These are phyloP conservation scores for Xerocomus brunneocitrinus DNA, from an alignment of 768 basidiomycete genomes.

Conservation along the genomic window DNA sequence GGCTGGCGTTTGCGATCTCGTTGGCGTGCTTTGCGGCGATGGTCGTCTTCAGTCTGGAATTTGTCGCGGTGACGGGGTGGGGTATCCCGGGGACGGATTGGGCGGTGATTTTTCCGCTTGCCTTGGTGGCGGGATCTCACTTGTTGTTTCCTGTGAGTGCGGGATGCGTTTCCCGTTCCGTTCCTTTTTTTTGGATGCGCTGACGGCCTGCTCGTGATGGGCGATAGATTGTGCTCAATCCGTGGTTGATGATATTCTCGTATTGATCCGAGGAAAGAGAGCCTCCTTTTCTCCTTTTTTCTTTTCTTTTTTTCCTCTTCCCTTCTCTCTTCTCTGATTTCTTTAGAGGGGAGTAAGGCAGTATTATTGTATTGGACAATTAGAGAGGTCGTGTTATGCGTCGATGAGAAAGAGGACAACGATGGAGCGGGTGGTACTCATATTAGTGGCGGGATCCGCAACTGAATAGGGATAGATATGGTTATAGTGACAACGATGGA, in stretches of 20 bases:
- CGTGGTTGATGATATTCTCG: slow-evolving; percentile 85
- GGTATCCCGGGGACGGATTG: slow-evolving; percentile 57
- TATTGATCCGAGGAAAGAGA: slow-evolving; percentile 28
- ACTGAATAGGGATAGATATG: not conserved
- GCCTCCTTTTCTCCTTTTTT: not conserved
- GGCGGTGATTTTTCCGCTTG: slow-evolving; percentile 74
- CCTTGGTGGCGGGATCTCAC: slow-evolving; percentile 62
- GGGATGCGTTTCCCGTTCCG: slow-evolving; percentile 1
- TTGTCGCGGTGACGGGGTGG: slow-evolving; percentile 60
- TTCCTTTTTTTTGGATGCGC: not conserved
- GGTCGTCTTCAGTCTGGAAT: slow-evolving; percentile 45
- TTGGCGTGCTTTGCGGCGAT: slow-evolving; percentile 49
- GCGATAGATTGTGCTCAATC: slow-evolving; percentile 72
- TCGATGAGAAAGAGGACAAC: not conserved
- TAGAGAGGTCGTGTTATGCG: not conserved
- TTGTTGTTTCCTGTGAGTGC: slow-evolving; percentile 65
- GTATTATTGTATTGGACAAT: not conserved
- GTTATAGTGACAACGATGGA: not conserved
- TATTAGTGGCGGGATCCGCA: not conserved
- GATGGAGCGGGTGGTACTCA: not conserved
- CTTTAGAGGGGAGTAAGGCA: not conserved
- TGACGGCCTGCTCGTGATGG: not conserved
- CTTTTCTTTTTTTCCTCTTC: not conserved
- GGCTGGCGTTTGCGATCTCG: slow-evolving; percentile 56
- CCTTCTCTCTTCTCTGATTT: not conserved